Evolutionary conservation across 2,329 filamentous ascomycete genomes (phyloP).

Genomic region (Colletotrichum scovillei): DNA sequence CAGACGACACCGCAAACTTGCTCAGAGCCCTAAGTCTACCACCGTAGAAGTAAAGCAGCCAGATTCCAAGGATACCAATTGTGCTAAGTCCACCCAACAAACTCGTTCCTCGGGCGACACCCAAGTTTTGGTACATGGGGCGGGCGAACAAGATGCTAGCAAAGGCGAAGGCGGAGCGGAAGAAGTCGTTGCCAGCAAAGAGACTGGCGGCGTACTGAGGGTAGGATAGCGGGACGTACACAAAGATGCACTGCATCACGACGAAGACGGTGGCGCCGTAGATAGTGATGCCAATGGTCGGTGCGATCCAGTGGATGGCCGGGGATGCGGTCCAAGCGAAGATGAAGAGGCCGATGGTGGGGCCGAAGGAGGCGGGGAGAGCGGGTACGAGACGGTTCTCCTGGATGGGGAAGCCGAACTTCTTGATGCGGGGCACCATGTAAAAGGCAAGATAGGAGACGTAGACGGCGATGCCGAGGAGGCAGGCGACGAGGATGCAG

Average conservation of each 20-base stretch:
- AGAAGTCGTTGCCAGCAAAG: conserved; percentile 72
- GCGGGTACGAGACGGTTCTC: conserved; percentile 68
- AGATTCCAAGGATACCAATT: conserved; percentile 69
- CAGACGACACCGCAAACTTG: conserved; percentile 62
- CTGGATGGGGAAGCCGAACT: conserved; percentile 60
- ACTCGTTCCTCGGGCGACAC: conserved; percentile 67
- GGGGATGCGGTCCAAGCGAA: conserved; percentile 68
- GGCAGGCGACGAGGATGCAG: conserved; percentile 67
- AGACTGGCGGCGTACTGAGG: conserved; percentile 68
- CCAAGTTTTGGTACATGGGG: conserved; percentile 69
- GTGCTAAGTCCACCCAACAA: conserved; percentile 66
- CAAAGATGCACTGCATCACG: conserved; percentile 70
- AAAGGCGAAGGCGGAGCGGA: conserved; percentile 67
- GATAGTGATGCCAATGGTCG: conserved; percentile 67
- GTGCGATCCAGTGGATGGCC: conserved; percentile 64
- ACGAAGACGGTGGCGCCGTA: conserved; percentile 64
- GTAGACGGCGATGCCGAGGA: conserved; percentile 63
- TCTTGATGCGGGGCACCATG: conserved; percentile 61
- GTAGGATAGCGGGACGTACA: conserved; percentile 68
- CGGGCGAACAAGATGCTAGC: conserved; percentile 69
- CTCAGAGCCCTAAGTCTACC: conserved; percentile 65
- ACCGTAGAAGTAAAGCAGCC: conserved; percentile 68
- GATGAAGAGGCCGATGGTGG: conserved; percentile 70
- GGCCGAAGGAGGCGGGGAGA: conserved; percentile 62
- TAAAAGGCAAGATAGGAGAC: conserved; percentile 62